A percentile compares a stretch with the other conserved stretches of the same genome.
Conservation (phyloP, 2,329 filamentous ascomycete species). For the Aspergillus sp. region DNA sequence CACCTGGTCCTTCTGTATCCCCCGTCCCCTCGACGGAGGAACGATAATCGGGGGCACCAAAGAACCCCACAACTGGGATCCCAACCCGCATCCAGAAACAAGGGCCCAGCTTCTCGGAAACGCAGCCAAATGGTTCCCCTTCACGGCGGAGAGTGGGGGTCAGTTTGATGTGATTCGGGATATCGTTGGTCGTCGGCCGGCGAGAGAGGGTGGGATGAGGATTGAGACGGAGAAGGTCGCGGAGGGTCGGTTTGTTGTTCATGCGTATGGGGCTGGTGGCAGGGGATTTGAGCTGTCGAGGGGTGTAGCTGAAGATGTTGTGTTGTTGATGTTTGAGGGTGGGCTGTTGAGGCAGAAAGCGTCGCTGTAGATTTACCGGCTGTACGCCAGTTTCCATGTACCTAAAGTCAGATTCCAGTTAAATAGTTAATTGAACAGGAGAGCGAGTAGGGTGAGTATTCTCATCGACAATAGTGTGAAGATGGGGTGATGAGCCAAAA, state of each 20-base stretch:
- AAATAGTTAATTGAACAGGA: not conserved
- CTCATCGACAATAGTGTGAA: too few species aligned
- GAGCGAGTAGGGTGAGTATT: too few species aligned
- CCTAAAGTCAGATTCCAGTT: not conserved
- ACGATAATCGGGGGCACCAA: conserved; percentile 65
- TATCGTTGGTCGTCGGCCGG: conserved; percentile 42
- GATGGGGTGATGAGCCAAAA: not conserved
- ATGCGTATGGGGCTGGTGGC: conserved; percentile 58
- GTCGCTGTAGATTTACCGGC: conserved; percentile 12
- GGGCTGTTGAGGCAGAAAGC: conserved; percentile 18
- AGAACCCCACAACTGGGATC: conserved; percentile 54
- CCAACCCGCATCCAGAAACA: conserved; percentile 44
- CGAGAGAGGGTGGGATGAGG: conserved; percentile 45
- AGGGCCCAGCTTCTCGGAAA: conserved; percentile 44
- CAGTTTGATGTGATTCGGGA: conserved; percentile 42
- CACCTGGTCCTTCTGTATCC: conserved; percentile 59
- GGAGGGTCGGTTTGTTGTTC: conserved; percentile 34
- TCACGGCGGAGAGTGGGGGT: conserved; percentile 27
- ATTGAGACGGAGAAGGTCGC: conserved; percentile 47
- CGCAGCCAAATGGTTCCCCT: conserved; percentile 37
- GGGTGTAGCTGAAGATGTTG: conserved; percentile 53
- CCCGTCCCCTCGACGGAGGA: conserved; percentile 57
- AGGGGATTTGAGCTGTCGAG: conserved; percentile 59
- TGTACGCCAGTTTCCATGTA: not conserved
- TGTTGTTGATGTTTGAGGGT: conserved; percentile 31